Evolutionary conservation across 2,329 filamentous ascomycete genomes (phyloP), one percentile per base, ranked within the genome.

Genomic region (Alternaria consortialis): DNA sequence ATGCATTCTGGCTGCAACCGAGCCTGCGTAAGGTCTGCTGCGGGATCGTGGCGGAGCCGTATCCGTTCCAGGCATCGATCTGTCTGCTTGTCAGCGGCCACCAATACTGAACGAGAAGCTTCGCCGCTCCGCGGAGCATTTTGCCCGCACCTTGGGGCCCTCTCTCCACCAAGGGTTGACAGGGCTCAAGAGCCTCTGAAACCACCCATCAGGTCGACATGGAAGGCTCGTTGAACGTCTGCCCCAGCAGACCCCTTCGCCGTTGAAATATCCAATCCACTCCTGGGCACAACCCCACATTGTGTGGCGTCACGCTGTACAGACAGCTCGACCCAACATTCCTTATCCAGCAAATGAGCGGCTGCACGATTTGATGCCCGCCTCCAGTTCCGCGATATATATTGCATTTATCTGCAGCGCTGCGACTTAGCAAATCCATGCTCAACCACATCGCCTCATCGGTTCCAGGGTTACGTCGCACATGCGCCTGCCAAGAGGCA

Each of bases 1-100:
- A 64, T 66, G 62, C 65, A 60, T 47, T 29, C 58, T 53, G 11
- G 40, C 56, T 65, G 60, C 64, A 63, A 53, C 47, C 63, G 53
- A 60, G 44, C 56, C 39, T 34, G 44, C 25, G 53, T 58, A 51
- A 59, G 40, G 55, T 59, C 63, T 66, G 51, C 59, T 59, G 65
- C 60, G 54, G 60, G 50, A 66, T 58, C 48, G 46, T 32, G 46
- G 46, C 62, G 67, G 64, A 52, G 47, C 34, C 44, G 31, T 36
- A 27, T 7, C 67, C 52, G 29, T 20, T 58, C 56, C 9, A 39
- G 56, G 55, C 62, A 56, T 64, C 52, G 53, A 25, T 39, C 53
- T 23, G 54, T 37, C 58, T 44, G 48, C 56, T 44, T 50, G 52
- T 53, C 58, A 52, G 61, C 62, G 59, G 54, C 51, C 66, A 43